phyloP scores from a whole-genome alignment of 2,329 filamentous ascomycete genomes.

The Penicillium sp. region DNA sequence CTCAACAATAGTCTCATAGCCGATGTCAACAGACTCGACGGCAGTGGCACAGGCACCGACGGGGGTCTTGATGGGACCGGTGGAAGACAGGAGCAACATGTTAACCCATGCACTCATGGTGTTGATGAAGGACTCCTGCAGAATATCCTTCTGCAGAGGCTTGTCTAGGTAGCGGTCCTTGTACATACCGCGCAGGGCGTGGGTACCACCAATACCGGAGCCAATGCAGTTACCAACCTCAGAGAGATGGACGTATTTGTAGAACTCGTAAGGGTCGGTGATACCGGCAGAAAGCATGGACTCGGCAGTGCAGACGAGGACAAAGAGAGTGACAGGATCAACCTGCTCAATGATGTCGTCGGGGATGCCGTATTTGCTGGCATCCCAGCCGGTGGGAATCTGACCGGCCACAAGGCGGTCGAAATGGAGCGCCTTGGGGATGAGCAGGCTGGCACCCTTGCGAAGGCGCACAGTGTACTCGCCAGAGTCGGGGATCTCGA shows the following conservation, averaged over 20 bases:
- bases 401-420: slow-evolving; percentile 97
- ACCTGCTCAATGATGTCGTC: slow-evolving; percentile 98
- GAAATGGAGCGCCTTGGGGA: slow-evolving; percentile 95
- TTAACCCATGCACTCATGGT: slow-evolving; percentile 99
- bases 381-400: slow-evolving; percentile 95
- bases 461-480: slow-evolving; percentile 92
- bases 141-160: slow-evolving; percentile 96
- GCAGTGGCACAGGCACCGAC: slow-evolving; percentile 96
- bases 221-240: slow-evolving; percentile 98
- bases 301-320: slow-evolving; percentile 91
- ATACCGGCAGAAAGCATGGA: slow-evolving; percentile 89
- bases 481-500: slow-evolving; percentile 88
- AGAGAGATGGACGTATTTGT: slow-evolving; percentile 98
- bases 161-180: slow-evolving; percentile 96
- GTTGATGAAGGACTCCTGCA: slow-evolving; percentile 99
- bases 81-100: slow-evolving; percentile 96
- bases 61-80: slow-evolving; percentile 96
- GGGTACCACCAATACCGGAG: slow-evolving; percentile 95
- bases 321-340: slow-evolving; percentile 91
- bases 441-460: slow-evolving; percentile 92
- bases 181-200: slow-evolving; percentile 94
- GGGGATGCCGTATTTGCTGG: slow-evolving; percentile 91
- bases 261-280: slow-evolving; percentile 98
- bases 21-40: slow-evolving; percentile 95
- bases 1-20: slow-evolving; percentile 97